Evolutionary conservation across 768 basidiomycete genomes (phyloP), one percentile per base, ranked within the genome.

Genomic region (Rhodosporidiobolus sp.): DNA sequence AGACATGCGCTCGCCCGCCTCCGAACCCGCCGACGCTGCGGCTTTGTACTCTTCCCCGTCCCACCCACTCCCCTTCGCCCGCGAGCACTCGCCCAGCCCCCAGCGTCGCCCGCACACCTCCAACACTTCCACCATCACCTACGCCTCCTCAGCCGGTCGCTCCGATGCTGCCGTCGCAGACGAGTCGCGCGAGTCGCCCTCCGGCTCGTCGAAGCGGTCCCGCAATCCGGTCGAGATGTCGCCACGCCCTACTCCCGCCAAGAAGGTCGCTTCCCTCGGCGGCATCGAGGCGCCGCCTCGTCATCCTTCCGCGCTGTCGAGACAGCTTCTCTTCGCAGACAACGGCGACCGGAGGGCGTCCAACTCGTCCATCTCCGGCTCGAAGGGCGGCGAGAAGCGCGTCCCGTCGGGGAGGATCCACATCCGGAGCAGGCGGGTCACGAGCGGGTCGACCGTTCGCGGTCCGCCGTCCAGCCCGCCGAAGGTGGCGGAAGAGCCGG

Each of bases 241-340:
- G 2, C 73, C 73, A 1, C 68, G 73, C 4, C 65, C 73, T 9
- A 59, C 73, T 3, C 73, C 73, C 28, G 68, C 68, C 4, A 74
- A 74, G 65, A 74, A 70, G 57, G 34, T 74, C 34, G 73, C 73
- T 2, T 50, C 67, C 0, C n/a, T 73, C 54, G 54, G 45, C 24
- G 63, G 49, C 10, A 7, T 10, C 1, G 11, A 34, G 17, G 28
- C 34, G 9, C 61, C 49, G 6, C 70, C 70, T 34, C 70, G 65
- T 16, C 61, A 48, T 2, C 67, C 67, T 0, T 69, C 67, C 9
- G 53, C 61, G n/a, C 61, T 69, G 46, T 8, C 28, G 6, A 45
- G n/a, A 4, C 67, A 56, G n/a, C 60, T 61, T 5, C 52, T 69
- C 24, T 60, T 63, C 54, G 46, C 67, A 4, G 32, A 46, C 38